Conservation (phyloP, 352 stramenopile genomes). For the Peronospora destructor region DNA sequence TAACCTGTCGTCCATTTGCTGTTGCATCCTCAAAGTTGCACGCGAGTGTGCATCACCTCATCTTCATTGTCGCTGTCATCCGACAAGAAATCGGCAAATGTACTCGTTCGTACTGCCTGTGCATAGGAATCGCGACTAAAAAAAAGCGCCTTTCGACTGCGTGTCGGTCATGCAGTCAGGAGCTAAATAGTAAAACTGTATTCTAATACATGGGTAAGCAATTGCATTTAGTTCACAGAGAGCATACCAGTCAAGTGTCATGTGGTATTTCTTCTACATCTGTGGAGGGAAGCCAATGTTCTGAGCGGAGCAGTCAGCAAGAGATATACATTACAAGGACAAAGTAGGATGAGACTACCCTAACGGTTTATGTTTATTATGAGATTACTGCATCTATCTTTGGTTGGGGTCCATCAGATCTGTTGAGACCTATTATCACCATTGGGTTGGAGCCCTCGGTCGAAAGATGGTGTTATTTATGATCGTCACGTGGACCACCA, state of each 20-base stretch:
- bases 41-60: slow-evolving; percentile 23
- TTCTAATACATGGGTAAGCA: no score
- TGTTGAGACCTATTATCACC: slow-evolving; percentile 31
- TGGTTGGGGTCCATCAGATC: slow-evolving; percentile 34
- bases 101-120: slow-evolving; percentile 3
- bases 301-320: background rate
- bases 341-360: no score
- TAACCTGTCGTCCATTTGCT: slow-evolving; percentile 42
- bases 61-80: slow-evolving; percentile 26
- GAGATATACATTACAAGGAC: no score
- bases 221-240: no score
- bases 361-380: no score
- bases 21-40: slow-evolving; percentile 37
- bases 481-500: slow-evolving; percentile 28
- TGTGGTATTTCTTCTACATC: no score
- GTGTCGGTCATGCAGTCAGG: slow-evolving; percentile 13
- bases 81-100: slow-evolving; percentile 40
- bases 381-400: background rate
- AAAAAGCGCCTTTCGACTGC: slow-evolving; percentile 7
- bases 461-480: slow-evolving; percentile 43
- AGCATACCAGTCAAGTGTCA: no score
- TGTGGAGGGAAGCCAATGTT: slow-evolving; percentile 5
- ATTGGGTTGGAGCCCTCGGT: slow-evolving; percentile 37
- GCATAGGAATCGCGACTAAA: slow-evolving; percentile 15
- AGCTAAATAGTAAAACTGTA: no score